These are phyloP conservation scores for Veloporphyrellus conicus DNA, from an alignment of 1,284 basidiomycete species.

Conservation along the genomic window DNA sequence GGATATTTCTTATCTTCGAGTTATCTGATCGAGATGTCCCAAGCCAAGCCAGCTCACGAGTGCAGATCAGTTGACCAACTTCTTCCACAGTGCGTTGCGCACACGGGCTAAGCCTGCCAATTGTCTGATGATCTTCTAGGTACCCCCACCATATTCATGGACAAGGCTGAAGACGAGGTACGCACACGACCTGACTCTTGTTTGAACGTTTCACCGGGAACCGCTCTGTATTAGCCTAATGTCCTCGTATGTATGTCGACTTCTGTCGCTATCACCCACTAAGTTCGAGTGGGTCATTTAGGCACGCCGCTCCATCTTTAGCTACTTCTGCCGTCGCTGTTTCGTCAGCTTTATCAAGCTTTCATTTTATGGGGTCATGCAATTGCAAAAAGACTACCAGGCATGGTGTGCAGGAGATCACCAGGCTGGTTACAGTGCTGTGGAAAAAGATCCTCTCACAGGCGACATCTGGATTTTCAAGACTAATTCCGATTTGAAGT, in stretches of 20 bases:
- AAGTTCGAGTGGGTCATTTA: slow-evolving; percentile 8
- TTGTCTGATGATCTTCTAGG: slow-evolving; percentile 32
- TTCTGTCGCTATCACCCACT: neutral
- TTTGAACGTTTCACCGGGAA: slow-evolving; percentile 2
- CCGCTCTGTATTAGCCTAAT: slow-evolving; percentile 19
- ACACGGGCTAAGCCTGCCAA: neutral
- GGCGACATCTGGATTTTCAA: slow-evolving; percentile 61
- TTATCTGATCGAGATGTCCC: slow-evolving; percentile 15
- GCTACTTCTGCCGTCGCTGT: slow-evolving; percentile 72
- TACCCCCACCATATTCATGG: slow-evolving; percentile 50
- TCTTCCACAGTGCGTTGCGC: slow-evolving; percentile 53
- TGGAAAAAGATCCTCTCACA: slow-evolving; percentile 56
- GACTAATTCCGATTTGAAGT: slow-evolving; percentile 60
- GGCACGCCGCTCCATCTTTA: slow-evolving; percentile 70
- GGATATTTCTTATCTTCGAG: neutral
- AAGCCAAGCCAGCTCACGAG: slow-evolving; percentile 52
- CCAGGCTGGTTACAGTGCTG: slow-evolving; percentile 44
- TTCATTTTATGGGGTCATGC: slow-evolving; percentile 62
- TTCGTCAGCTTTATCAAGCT: slow-evolving; percentile 69
- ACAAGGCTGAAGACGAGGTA: slow-evolving; percentile 49
- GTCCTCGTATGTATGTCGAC: slow-evolving; percentile 25
- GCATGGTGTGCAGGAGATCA: slow-evolving; percentile 54
- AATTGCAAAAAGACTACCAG: slow-evolving; percentile 60
- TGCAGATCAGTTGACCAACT: slow-evolving; percentile 57
- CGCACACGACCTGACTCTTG: slow-evolving; percentile 2